Evolutionary conservation across 169 alveolate species (phyloP).

Genomic region (Eimeria mitis): DNA sequence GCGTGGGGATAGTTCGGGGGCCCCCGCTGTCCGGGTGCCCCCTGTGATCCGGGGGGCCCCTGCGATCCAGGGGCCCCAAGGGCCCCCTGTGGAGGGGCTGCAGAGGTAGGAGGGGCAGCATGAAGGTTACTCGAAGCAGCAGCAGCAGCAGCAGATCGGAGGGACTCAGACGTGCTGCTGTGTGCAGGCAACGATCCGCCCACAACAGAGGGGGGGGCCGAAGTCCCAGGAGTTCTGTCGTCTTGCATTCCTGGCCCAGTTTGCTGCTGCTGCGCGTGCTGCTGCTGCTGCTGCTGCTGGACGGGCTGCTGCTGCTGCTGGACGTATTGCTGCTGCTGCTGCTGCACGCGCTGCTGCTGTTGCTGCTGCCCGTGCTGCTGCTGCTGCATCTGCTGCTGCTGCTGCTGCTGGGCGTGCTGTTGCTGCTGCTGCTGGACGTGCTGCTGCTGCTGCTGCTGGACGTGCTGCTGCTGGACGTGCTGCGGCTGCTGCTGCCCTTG

Average conservation of each 20-base stretch:
- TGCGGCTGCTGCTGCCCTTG: neutral
- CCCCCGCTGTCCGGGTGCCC: neutral
- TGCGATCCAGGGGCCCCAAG: neutral
- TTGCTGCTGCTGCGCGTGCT: neutral
- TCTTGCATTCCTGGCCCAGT: neutral
- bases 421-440: neutral
- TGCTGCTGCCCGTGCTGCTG: neutral
- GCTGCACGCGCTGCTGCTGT: neutral
- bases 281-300: slow-evolving; percentile 16
- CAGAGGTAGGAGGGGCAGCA: neutral
- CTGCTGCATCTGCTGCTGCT: neutral
- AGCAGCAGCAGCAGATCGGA: neutral
- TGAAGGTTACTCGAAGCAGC: too few species aligned
- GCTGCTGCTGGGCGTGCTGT: too few species aligned
- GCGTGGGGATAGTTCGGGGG: neutral
- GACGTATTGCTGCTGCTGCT: neutral
- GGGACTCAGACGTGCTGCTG: neutral
- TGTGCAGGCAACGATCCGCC: neutral
- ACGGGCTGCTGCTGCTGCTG: neutral
- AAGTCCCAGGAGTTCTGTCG: neutral
- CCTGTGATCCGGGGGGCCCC: neutral
- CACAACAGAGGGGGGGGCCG: neutral
- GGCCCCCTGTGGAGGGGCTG: neutral
- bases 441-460: slow-evolving; percentile 14
- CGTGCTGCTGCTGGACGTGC: neutral